A percentile compares a stretch with the other conserved stretches of the same genome.
Conservation (phyloP, 148 eudicot species). For the Amaranthus hypochondriacus region DNA sequence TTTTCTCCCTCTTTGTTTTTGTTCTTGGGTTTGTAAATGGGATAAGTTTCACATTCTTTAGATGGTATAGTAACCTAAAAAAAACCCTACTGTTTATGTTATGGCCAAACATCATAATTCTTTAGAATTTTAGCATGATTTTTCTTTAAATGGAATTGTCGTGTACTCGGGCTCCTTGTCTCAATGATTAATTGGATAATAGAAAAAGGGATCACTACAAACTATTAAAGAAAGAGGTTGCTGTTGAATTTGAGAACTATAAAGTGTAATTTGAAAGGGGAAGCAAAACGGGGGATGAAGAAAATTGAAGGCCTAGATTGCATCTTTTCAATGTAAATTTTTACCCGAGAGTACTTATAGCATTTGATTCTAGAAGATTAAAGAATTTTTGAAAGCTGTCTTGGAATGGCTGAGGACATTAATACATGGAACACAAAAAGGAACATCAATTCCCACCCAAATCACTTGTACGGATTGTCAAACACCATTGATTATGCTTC, state of each 20-base stretch:
- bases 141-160: too few species aligned
- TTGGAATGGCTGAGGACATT: not conserved
- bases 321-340: not conserved
- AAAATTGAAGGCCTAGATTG: not conserved
- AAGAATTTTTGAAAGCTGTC: not conserved
- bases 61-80: too few species aligned
- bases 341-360: too few species aligned
- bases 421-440: not conserved
- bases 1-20: constrained; percentile 5
- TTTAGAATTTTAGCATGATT: too few species aligned
- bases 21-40: not conserved
- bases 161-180: not conserved
- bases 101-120: not conserved
- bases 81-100: not conserved
- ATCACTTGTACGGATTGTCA: too few species aligned
- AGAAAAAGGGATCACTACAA: not conserved
- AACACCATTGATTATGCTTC: too few species aligned
- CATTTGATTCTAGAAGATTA: not conserved
- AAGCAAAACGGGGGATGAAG: not conserved
- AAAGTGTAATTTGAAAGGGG: not conserved
- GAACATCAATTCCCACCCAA: too few species aligned
- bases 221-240: not conserved
- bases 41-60: not conserved
- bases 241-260: not conserved
- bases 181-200: not conserved